Percentiles rank a stretch among this genome's conserved stretches.
These are phyloP conservation scores for Venturia asperata DNA, from an alignment of 2,329 filamentous ascomycete species.

Conservation along the genomic window DNA sequence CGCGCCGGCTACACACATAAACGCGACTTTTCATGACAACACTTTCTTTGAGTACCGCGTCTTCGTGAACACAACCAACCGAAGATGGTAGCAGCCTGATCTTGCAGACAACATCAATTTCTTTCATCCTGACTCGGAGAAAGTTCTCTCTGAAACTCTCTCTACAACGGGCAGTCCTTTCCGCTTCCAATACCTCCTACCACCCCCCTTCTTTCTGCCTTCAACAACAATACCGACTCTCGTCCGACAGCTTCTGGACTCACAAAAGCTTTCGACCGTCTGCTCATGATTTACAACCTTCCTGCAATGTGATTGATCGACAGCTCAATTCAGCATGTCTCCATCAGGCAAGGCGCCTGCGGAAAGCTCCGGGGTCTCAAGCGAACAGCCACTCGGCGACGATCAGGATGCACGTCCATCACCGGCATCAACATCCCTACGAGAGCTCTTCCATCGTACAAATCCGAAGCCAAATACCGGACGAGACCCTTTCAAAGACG, in stretches of 20 bases:
- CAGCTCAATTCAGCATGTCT: not conserved
- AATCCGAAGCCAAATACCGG: not conserved
- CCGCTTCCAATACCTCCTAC: not conserved
- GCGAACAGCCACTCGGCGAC: slow-evolving; percentile 9
- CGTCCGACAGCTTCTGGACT: not conserved
- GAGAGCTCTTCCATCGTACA: not conserved
- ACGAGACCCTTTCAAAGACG: not conserved
- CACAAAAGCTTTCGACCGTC: not conserved
- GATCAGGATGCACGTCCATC: slow-evolving; percentile 12
- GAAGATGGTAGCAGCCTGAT: not conserved
- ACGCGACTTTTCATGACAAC: slow-evolving; percentile 10
- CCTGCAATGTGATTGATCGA: not conserved
- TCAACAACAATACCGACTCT: not conserved
- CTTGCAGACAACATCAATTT: no score
- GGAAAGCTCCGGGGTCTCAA: not conserved
- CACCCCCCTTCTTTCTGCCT: not conserved
- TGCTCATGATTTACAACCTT: not conserved
- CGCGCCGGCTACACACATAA: not conserved
- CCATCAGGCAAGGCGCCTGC: not conserved
- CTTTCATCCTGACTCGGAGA: not conserved
- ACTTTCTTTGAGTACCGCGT: not conserved
- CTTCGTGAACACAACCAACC: not conserved
- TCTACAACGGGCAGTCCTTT: slow-evolving; percentile 2
- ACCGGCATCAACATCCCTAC: not conserved
- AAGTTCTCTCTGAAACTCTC: not conserved